Percentiles rank a stretch among this genome's conserved stretches.
These are phyloP conservation scores for Acacia acuminata DNA, from an alignment of 306 rosid species.

Conservation along the genomic window DNA sequence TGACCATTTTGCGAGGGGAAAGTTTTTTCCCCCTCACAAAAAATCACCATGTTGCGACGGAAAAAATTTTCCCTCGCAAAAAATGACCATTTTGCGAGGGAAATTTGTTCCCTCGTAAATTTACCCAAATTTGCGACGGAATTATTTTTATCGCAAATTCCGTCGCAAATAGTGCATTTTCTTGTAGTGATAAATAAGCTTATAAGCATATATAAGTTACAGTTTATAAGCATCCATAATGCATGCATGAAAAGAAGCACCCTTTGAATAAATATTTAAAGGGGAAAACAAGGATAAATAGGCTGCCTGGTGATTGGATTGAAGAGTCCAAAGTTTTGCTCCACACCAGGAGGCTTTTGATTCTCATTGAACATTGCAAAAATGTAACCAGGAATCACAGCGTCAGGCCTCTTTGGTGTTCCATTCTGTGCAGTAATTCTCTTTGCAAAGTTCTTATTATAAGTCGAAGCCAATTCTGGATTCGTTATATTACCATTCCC, in stretches of 20 bases:
- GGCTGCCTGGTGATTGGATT: background rate
- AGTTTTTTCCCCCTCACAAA: no score
- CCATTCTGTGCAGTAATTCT: background rate
- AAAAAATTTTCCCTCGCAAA: no score
- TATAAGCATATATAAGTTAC: background rate
- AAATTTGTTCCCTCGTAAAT: no score
- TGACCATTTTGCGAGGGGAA: no score
- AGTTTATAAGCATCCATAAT: background rate
- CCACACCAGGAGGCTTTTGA: background rate
- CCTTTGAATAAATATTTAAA: background rate
- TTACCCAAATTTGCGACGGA: no score
- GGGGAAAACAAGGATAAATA: background rate
- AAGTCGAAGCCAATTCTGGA: background rate
- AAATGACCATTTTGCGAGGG: no score
- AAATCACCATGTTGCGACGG: no score
- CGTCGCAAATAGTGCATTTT: no score
- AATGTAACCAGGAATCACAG: background rate
- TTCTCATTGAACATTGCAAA: background rate
- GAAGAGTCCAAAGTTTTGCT: conserved; percentile 1
- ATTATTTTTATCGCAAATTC: no score
- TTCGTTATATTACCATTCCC: background rate
- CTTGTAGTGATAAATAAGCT: no score
- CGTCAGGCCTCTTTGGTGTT: background rate
- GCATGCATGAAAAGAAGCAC: background rate
- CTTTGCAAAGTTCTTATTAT: background rate